Evolutionary conservation across 2,329 filamentous ascomycete species (phyloP), one percentile per base, ranked within the genome.

Genomic region (Neopestalotiopsis sp.): DNA sequence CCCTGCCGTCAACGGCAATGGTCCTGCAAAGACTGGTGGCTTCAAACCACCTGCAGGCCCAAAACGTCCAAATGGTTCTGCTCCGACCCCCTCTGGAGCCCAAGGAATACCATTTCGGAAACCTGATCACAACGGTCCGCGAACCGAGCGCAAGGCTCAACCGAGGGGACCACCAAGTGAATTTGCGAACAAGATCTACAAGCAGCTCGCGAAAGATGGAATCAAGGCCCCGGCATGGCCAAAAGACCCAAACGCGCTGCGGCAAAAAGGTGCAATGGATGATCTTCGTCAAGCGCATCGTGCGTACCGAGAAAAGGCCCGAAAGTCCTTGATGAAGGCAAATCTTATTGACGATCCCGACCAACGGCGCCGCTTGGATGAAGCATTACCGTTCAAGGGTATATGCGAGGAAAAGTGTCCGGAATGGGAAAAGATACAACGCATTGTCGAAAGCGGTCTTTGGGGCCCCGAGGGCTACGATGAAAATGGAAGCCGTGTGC

Each of bases 331-430:
- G 57, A 88, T 90, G 68, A 86, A 84, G 70, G 88, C 85, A 14
- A 87, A 86, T 12, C 80, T 91, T 7, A 88, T 92, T 68, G 90
- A 92, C 76, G 88, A 92, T 71, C 90, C 90, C 2, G 86, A 90
- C 40, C 87, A 89, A 73, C 86, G 86, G 67, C 89, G 90, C 74
- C 85, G 84, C 20, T 82, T 92, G 7, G 84, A 88, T 69, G 86
- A 92, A 75, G 90, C 90, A 6, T 88, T 92, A 62, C 85, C 88
- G 57, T 92, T 92, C 75, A 89, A 89, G 75, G 90, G 90, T 14
- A 90, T 90, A 60, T 91, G 89, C 73, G 88, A 91, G 73, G 88
- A 90, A 32, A 92, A 91, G 90, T 92, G 90, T 70, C 90, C 90
- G 4, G 88, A 91, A 71, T 91, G 87, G 77, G 90, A 92, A 75